Conservation (phyloP, 1,284 basidiomycete species). For the Cutaneotrichosporon dermatis region DNA sequence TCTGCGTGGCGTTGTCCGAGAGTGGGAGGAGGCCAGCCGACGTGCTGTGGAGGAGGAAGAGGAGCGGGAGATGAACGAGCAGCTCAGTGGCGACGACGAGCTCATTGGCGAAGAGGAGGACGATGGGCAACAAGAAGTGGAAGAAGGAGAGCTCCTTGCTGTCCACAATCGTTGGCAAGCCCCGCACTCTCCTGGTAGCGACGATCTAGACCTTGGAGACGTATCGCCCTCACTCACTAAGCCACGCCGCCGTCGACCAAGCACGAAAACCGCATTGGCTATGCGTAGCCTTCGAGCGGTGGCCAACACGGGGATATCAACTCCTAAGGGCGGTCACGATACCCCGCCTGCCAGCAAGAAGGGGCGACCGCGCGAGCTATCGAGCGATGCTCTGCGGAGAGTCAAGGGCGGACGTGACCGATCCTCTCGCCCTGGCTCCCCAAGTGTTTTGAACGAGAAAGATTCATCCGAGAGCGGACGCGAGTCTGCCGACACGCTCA, state of each 20-base stretch:
- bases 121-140: slow-evolving; percentile 20
- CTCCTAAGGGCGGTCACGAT: slow-evolving; percentile 23
- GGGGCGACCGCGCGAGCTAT: slow-evolving; percentile 8
- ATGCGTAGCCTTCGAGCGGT: slow-evolving; percentile 35
- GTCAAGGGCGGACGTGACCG: slow-evolving; percentile 4
- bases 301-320: slow-evolving; percentile 22
- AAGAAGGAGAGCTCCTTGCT: slow-evolving; percentile 13
- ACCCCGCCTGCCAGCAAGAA: background rate
- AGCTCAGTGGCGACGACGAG: slow-evolving; percentile 39
- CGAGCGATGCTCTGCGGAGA: slow-evolving; percentile 9
- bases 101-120: slow-evolving; percentile 34
- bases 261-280: slow-evolving; percentile 31
- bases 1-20: slow-evolving; percentile 66
- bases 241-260: slow-evolving; percentile 32
- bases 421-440: background rate
- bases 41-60: slow-evolving; percentile 51
- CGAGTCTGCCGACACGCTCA: slow-evolving; percentile 40
- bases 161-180: slow-evolving; percentile 14
- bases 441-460: slow-evolving; percentile 19
- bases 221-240: slow-evolving; percentile 10
- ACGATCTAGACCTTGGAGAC: slow-evolving; percentile 2
- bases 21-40: slow-evolving; percentile 66
- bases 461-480: slow-evolving; percentile 36
- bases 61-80: slow-evolving; percentile 45
- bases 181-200: background rate